A percentile compares a stretch with the other conserved stretches of the same genome.
phyloP scores from a whole-genome alignment of 331 rosid genomes.

The Acacia concinna region DNA sequence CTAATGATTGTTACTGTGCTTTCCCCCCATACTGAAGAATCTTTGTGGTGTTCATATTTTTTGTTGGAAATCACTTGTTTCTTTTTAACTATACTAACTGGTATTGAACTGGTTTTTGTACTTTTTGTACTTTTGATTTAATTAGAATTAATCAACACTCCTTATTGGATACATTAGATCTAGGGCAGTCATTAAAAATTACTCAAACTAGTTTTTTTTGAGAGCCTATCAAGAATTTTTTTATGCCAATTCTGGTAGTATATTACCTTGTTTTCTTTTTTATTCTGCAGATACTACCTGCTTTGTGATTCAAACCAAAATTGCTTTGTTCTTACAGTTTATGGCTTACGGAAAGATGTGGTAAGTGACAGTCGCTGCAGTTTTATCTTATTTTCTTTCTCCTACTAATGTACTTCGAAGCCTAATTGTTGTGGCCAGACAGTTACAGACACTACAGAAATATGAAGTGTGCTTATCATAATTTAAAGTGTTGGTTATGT shows the following conservation, averaged over 20 bases:
- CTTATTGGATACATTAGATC: neutral
- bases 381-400: neutral
- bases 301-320: constrained; percentile 74
- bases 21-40: neutral
- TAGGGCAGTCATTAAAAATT: neutral
- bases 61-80: neutral
- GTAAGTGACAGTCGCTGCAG: constrained; percentile 46
- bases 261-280: constrained; percentile 17
- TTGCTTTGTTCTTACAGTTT: constrained; percentile 75
- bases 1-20: neutral
- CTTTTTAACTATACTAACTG: neutral
- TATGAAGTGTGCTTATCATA: neutral
- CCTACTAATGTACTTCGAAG: neutral
- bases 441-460: neutral
- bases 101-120: neutral
- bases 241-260: neutral
- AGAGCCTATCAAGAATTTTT: neutral
- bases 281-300: constrained; percentile 72
- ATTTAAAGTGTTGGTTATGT: neutral
- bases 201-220: neutral
- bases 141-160: neutral
- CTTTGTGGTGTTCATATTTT: neutral
- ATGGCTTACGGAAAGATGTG: constrained; percentile 71
- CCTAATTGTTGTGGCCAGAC: neutral
- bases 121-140: neutral